Evolutionary conservation across 805 yeast genomes (phyloP).

Genomic region (Blastobotrys robertii): DNA sequence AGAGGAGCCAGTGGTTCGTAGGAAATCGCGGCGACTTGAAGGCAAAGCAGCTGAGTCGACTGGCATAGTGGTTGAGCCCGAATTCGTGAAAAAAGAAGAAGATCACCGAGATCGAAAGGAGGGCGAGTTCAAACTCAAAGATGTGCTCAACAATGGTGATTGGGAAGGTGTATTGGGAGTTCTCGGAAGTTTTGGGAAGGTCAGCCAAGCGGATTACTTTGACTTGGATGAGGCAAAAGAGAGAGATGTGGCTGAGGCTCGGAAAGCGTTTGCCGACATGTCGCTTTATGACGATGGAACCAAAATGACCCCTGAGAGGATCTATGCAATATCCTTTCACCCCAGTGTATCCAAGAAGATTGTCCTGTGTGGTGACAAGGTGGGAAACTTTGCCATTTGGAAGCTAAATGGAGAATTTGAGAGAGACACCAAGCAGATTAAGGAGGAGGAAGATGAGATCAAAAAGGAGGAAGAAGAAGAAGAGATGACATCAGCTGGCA

Average conservation of each 20-base stretch:
- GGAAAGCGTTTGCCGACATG: constrained; percentile 47
- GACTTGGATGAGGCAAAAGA: constrained; percentile 19
- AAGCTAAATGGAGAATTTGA: too few species aligned
- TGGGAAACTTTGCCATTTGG: constrained; percentile 88
- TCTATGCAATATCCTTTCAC: constrained; percentile 67
- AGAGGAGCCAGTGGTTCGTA: constrained; percentile 38
- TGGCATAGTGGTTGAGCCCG: constrained; percentile 29
- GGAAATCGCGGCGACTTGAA: constrained; percentile 72
- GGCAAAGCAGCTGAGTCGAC: constrained; percentile 56
- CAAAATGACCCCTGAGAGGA: constrained; percentile 55
- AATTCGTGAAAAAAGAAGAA: constrained; percentile 23
- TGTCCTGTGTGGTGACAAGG: constrained; percentile 78
- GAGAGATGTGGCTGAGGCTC: constrained; percentile 22
- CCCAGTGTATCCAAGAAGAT: constrained; percentile 56
- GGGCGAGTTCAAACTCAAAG: constrained; percentile 25
- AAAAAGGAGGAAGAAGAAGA: constrained; percentile 24
- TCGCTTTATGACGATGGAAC: constrained; percentile 51
- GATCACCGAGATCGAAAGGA: constrained; percentile 45
- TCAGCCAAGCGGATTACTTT: constrained; percentile 28
- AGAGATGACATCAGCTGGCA: constrained; percentile 48
- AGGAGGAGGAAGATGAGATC: constrained; percentile 27
- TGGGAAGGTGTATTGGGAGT: constrained; percentile 29
- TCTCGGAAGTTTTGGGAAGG: constrained; percentile 21
- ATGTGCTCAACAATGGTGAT: constrained; percentile 25
- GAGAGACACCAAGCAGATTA: constrained; percentile 40